Percentiles rank a stretch among this genome's conserved stretches.
These are phyloP conservation scores for Plantago ovata DNA, from an alignment of 257 asterid genomes.

Conservation along the genomic window DNA sequence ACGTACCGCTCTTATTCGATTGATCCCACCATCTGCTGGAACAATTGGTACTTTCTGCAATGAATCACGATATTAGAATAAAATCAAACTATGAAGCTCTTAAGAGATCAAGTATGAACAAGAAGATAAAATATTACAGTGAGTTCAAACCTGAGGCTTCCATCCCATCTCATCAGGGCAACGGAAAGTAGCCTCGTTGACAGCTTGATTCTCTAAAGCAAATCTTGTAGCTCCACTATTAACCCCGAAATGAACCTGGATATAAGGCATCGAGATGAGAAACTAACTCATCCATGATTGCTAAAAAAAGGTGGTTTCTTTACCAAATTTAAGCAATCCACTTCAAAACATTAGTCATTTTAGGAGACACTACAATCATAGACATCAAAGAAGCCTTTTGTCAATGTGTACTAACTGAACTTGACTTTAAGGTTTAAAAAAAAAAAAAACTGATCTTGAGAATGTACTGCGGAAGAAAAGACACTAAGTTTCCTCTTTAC, in stretches of 20 bases:
- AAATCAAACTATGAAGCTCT: constrained; percentile 1
- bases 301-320: background rate
- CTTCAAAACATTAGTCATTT: background rate
- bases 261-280: constrained; percentile 16
- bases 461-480: no score
- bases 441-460: no score
- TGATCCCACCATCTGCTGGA: constrained; percentile 51
- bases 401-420: no score
- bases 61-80: constrained; percentile 10
- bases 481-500: no score
- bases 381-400: no score
- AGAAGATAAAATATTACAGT: background rate
- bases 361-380: background rate
- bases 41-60: constrained; percentile 66
- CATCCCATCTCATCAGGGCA: constrained; percentile 99
- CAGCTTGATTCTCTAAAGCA: constrained; percentile 86
- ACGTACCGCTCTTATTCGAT: constrained; percentile 61
- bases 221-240: constrained; percentile 95
- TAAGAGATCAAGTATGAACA: background rate
- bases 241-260: constrained; percentile 93
- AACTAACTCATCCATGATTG: constrained; percentile 15
- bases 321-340: background rate
- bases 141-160: constrained; percentile 81
- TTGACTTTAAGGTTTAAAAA: no score
- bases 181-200: constrained; percentile 96